Conservation (phyloP, 208 protist species). For the Strigomonas culicis region DNA sequence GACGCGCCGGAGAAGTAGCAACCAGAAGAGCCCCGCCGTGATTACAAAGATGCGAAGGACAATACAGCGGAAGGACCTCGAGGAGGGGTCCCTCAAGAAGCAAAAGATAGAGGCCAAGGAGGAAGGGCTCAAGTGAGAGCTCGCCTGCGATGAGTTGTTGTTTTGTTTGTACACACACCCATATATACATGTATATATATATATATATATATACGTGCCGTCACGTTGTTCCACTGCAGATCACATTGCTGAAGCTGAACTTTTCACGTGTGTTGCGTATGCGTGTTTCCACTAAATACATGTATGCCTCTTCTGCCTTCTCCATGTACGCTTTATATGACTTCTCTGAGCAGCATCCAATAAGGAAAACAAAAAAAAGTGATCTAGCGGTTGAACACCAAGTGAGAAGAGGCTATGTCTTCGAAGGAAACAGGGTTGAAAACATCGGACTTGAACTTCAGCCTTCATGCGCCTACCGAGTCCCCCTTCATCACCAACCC, state of each 20-base stretch:
- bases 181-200: neutral
- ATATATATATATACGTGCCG: no score
- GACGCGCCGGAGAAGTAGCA: neutral
- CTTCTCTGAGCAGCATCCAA: neutral
- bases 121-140: neutral
- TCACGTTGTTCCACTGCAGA: no score
- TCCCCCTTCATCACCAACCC: constrained; percentile 61
- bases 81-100: no score
- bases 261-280: no score
- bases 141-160: neutral
- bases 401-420: neutral
- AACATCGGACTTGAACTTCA: neutral
- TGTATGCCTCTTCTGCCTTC: no score
- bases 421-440: constrained; percentile 2
- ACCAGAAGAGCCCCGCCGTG: constrained; percentile 5
- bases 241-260: no score
- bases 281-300: no score
- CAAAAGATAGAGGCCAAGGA: no score
- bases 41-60: constrained; percentile 8
- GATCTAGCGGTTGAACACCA: no score
- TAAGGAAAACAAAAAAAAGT: constrained; percentile 4
- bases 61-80: constrained; percentile 2
- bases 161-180: neutral
- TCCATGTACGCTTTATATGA: neutral
- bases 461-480: constrained; percentile 18